Percentiles rank a stretch among this genome's conserved stretches.
Evolutionary conservation across 2,329 filamentous ascomycete genomes (phyloP).

Genomic region (Fusarium coicis): DNA sequence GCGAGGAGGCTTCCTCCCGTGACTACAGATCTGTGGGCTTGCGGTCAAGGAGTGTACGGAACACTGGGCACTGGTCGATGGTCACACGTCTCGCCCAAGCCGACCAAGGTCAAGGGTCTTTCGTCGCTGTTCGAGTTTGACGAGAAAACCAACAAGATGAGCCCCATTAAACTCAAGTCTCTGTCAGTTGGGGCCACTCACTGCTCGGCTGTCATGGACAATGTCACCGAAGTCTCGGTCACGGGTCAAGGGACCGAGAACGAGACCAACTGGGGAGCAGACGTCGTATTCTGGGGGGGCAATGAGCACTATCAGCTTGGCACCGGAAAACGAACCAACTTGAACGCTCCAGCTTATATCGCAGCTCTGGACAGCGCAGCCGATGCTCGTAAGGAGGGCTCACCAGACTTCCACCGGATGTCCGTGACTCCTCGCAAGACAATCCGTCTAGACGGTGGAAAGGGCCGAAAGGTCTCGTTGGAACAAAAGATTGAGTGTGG

Average conservation of each 20-base stretch:
- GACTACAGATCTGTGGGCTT: slow-evolving; percentile 79
- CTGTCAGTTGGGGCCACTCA: slow-evolving; percentile 85
- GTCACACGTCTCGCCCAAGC: slow-evolving; percentile 84
- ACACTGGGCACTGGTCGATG: slow-evolving; percentile 86
- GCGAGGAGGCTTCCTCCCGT: slow-evolving; percentile 48
- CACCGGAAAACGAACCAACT: slow-evolving; percentile 87
- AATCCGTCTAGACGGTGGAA: slow-evolving; percentile 68
- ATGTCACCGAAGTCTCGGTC: slow-evolving; percentile 75
- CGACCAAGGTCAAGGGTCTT: slow-evolving; percentile 83
- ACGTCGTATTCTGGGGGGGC: slow-evolving; percentile 92
- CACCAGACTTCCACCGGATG: slow-evolving; percentile 75
- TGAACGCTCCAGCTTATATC: slow-evolving; percentile 80
- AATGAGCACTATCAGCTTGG: slow-evolving; percentile 96
- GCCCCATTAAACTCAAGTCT: slow-evolving; percentile 80
- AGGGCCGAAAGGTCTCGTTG: slow-evolving; percentile 76
- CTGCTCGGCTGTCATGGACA: slow-evolving; percentile 83
- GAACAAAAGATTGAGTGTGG: slow-evolving; percentile 93
- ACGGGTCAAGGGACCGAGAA: slow-evolving; percentile 64
- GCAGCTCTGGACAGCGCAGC: slow-evolving; percentile 74
- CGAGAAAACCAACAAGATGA: slow-evolving; percentile 72
- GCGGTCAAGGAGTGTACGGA: slow-evolving; percentile 86
- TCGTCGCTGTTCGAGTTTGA: slow-evolving; percentile 90
- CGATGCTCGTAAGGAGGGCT: slow-evolving; percentile 69
- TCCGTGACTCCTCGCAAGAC: slow-evolving; percentile 82
- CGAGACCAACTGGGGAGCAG: slow-evolving; percentile 87